Percentiles rank a stretch among this genome's conserved stretches.
Conservation (phyloP, 1,139 yeast genomes). For the Lodderomyces elongisporus region DNA sequence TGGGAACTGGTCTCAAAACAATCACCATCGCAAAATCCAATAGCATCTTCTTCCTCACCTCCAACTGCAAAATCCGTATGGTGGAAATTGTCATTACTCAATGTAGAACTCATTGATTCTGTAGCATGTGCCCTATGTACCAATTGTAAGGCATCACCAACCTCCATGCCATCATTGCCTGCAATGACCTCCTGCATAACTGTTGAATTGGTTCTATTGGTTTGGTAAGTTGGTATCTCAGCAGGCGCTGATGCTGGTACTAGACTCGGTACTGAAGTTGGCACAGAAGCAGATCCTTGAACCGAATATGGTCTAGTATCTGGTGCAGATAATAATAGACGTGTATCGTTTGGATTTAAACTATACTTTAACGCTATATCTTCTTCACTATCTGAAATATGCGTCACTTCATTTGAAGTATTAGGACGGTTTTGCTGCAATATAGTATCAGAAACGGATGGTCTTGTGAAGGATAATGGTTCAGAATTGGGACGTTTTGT, state of each 20-base stretch:
- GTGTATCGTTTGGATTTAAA: too few relatives aligned
- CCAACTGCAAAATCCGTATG: constrained; percentile 8
- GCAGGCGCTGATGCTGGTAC: too few relatives aligned
- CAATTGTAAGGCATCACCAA: not conserved
- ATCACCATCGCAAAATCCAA: not conserved
- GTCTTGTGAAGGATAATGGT: not conserved
- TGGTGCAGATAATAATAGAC: too few relatives aligned
- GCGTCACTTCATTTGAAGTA: constrained; percentile 6
- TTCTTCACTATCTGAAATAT: constrained; percentile 15
- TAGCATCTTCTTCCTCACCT: constrained; percentile 1
- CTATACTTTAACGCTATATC: constrained; percentile 8
- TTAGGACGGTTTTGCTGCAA: not conserved
- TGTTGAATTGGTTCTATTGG: constrained; percentile 3
- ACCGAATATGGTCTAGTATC: not conserved
- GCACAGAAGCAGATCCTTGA: constrained; percentile 2
- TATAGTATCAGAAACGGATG: not conserved
- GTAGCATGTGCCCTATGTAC: not conserved
- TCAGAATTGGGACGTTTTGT: not conserved
- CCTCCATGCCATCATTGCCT: not conserved
- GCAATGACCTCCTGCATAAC: not conserved
- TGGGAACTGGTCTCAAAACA: not conserved
- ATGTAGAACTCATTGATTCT: constrained; percentile 1
- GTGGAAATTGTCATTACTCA: constrained; percentile 12
- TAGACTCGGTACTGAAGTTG: too few relatives aligned
- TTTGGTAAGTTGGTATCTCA: too few relatives aligned